Base-by-base conservation (phyloP, 345 rosid species). In the Ceriops zippeliana region DNA sequence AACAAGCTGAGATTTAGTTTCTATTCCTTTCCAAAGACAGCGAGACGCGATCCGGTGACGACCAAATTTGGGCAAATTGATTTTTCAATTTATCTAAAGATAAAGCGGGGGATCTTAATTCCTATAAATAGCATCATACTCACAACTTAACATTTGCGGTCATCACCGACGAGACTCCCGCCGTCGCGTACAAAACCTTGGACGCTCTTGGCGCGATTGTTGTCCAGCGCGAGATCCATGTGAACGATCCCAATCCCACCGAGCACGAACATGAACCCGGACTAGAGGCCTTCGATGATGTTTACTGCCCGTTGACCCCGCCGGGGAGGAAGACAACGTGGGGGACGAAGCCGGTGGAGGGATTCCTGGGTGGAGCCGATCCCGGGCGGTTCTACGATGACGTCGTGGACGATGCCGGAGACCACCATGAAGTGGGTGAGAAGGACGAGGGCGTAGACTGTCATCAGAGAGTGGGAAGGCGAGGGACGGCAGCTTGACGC, bases 121-220 rank as follows among this genome's bases (percentile, higher is more conserved):
- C 98, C 96, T 72, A 93, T 87, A 65, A 93, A 93, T 61, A 93
- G 97, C 91, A 87, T 93, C 91, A 87, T 93, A 77, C 88, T 86
- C 97, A 89, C 91, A 28, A 28, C 30, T 24, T 1, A 13, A 89
- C 83, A 84, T 93, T 88, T 53, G 91, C 90, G 24, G 88, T 70
- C 38, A 86, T 81, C 31, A 93, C 57, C 5, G 96, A 91, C 0
- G 90, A 73, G 70, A 91, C 72, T 31, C 98, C 97, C 4, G 96
- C 95, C 0, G 90, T 58, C 15, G 96, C 96, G 57, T 87, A 91
- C 3, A 96, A 91, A n/a, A 81, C 72, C 85, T 88, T 93, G 3
- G 3, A 93, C 87, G 71, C 82, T 83, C 79, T 81, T 89, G 22
- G 91, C 89, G n/a, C 96, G 81, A 78, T 88, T 89, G 83, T 83